A percentile compares a stretch with the other conserved stretches of the same genome.
Evolutionary conservation across 495 filamentous ascomycete species (phyloP).

Genomic region (Daldinia vernicosa): DNA sequence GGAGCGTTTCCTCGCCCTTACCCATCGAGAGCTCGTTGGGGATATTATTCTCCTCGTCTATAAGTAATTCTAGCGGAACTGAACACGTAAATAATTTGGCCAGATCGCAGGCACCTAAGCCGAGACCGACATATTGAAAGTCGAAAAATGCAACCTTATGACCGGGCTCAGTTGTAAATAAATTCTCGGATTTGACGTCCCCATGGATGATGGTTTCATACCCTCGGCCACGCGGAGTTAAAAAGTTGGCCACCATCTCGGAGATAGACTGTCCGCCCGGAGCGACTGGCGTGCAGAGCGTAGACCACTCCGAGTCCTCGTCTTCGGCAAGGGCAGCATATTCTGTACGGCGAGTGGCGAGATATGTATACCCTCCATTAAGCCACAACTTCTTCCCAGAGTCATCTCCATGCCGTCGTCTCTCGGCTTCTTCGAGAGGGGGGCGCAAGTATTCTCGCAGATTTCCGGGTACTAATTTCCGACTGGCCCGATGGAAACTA

Average conservation of each 20-base stretch:
- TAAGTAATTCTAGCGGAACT: constrained; percentile 49
- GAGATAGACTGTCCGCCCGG: constrained; percentile 33
- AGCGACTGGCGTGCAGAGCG: constrained; percentile 33
- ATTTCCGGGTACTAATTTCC: constrained; percentile 27
- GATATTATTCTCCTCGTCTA: constrained; percentile 19
- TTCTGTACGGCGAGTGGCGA: constrained; percentile 54
- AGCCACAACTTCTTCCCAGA: constrained; percentile 50
- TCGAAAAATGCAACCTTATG: constrained; percentile 56
- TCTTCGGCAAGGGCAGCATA: constrained; percentile 43
- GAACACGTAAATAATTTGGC: constrained; percentile 57
- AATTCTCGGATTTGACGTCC: constrained; percentile 58
- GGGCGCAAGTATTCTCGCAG: constrained; percentile 42
- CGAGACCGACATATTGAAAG: constrained; percentile 58
- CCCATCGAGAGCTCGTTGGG: constrained; percentile 41
- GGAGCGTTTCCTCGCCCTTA: constrained; percentile 46
- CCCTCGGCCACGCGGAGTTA: constrained; percentile 42
- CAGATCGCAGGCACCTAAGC: constrained; percentile 57
- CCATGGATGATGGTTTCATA: constrained; percentile 57
- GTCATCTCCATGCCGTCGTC: constrained; percentile 13
- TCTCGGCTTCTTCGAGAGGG: constrained; percentile 47
- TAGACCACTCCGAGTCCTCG: constrained; percentile 48
- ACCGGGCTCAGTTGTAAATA: constrained; percentile 45
- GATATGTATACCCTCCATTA: constrained; percentile 59
- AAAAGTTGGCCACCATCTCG: constrained; percentile 44
- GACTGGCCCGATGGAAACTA: constrained; percentile 52